Percentiles rank a stretch among this genome's conserved stretches.
phyloP scores from a whole-genome alignment of 179 eudicot species.

The Pouteria campechiana region DNA sequence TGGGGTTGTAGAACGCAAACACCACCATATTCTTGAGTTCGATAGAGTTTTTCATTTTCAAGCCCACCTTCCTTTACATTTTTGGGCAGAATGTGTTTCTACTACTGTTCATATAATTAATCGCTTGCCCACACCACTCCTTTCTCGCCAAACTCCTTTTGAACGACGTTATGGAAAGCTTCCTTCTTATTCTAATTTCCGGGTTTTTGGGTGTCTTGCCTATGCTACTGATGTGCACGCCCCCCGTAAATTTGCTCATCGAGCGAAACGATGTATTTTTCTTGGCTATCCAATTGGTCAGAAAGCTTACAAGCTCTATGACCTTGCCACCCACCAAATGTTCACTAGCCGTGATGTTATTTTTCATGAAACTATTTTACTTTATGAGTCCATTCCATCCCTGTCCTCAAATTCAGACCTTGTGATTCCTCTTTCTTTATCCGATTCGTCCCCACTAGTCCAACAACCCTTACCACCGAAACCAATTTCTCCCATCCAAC shows the following conservation, averaged over 20 bases:
- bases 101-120: neutral
- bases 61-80: neutral
- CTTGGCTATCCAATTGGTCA: neutral
- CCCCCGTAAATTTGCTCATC: neutral
- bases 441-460: too few species aligned
- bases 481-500: neutral
- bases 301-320: neutral
- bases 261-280: neutral
- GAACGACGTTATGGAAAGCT: neutral
- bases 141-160: neutral
- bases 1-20: conserved; percentile 1
- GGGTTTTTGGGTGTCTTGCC: neutral
- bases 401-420: neutral
- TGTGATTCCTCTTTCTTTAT: too few species aligned
- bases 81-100: conserved; percentile 2
- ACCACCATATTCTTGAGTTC: neutral
- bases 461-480: neutral
- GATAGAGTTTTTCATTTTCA: neutral
- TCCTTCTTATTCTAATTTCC: neutral
- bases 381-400: neutral
- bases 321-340: neutral
- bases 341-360: neutral
- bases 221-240: neutral
- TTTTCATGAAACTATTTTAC: neutral
- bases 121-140: neutral